Percentiles rank a stretch among this genome's conserved stretches.
phyloP scores from a whole-genome alignment of 805 yeast species.

The Yamadazyma takamatsuzukensis region DNA sequence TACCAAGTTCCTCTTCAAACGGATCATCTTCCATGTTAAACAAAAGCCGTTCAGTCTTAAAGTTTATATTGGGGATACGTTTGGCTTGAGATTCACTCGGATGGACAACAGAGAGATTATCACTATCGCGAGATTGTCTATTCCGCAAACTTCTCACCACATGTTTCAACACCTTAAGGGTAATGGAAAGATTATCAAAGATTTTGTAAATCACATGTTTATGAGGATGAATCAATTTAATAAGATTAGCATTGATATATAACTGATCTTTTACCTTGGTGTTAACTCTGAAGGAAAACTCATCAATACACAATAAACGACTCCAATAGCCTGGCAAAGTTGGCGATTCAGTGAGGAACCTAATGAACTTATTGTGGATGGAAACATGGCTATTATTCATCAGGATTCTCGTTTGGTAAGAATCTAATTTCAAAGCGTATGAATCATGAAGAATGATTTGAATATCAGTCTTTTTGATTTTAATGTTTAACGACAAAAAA shows the following conservation, averaged over 20 bases:
- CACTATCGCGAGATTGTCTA: slow-evolving; percentile 6
- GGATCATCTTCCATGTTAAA: slow-evolving; percentile 44
- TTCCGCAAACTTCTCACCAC: slow-evolving; percentile 20
- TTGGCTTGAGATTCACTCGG: slow-evolving; percentile 30
- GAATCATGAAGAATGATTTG: slow-evolving; percentile 43
- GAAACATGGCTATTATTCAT: slow-evolving; percentile 5
- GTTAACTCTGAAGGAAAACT: slow-evolving; percentile 16
- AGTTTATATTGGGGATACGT: slow-evolving; percentile 23
- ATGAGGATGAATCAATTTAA: slow-evolving; percentile 37
- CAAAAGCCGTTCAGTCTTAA: slow-evolving; percentile 23
- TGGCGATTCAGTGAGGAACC: slow-evolving; percentile 55
- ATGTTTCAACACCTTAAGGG: slow-evolving; percentile 32
- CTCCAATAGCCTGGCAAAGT: slow-evolving; percentile 45
- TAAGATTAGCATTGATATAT: slow-evolving; percentile 19
- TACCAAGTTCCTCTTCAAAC: slow-evolving; percentile 36
- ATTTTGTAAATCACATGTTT: slow-evolving; percentile 32
- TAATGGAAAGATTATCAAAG: slow-evolving; percentile 35
- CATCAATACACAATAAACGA: slow-evolving; percentile 41
- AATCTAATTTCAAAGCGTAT: slow-evolving; percentile 47
- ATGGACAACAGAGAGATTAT: slow-evolving; percentile 16
- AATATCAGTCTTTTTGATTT: slow-evolving; percentile 18
- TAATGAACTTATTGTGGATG: slow-evolving; percentile 21
- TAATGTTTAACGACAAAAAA: slow-evolving; percentile 5
- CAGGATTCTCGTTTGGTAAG: slow-evolving; percentile 18
- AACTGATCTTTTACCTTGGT: slow-evolving; percentile 15